A percentile compares a stretch with the other conserved stretches of the same genome.
These are phyloP conservation scores for Pythium grandisporangium DNA, from an alignment of 352 stramenopile species.

Conservation along the genomic window DNA sequence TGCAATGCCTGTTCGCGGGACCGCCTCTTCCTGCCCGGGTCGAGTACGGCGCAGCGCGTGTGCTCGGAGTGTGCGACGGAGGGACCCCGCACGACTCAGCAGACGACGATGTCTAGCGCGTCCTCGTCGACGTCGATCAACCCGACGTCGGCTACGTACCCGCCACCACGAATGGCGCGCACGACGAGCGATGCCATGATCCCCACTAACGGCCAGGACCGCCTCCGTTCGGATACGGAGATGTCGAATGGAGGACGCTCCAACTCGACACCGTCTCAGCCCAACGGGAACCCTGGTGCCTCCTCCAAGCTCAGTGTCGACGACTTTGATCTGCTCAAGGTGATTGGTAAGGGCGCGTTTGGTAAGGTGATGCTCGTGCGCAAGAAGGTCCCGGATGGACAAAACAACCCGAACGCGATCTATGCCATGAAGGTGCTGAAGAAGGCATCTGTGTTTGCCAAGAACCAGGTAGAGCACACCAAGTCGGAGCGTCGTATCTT, in stretches of 20 bases:
- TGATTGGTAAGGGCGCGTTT: constrained; percentile 94
- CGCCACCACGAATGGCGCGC: constrained; percentile 27
- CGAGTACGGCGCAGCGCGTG: constrained; percentile 81
- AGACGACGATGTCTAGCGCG: constrained; percentile 2
- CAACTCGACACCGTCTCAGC: constrained; percentile 25
- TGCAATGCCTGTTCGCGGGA: constrained; percentile 85
- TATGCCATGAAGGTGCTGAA: constrained; percentile 94
- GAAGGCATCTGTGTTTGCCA: constrained; percentile 87
- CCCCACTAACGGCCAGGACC: constrained; percentile 21
- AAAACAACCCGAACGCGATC: constrained; percentile 63
- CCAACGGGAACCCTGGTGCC: constrained; percentile 2
- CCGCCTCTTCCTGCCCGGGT: constrained; percentile 72
- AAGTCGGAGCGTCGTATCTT: constrained; percentile 89
- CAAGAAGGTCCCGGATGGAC: constrained; percentile 79
- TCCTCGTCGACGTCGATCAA: too few relatives aligned
- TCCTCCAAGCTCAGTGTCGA: constrained; percentile 73
- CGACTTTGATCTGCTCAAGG: constrained; percentile 94
- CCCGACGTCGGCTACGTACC: too few relatives aligned
- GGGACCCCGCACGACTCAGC: constrained; percentile 49
- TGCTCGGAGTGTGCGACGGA: constrained; percentile 84
- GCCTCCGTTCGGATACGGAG: constrained; percentile 59
- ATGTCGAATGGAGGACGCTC: constrained; percentile 53
- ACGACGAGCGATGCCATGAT: constrained; percentile 42
- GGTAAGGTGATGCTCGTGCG: constrained; percentile 95
- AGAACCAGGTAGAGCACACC: constrained; percentile 91